Percentiles rank a stretch among this genome's conserved stretches.
These are phyloP conservation scores for Malassezia furfur DNA, from an alignment of 1,284 basidiomycete genomes.

Conservation along the genomic window DNA sequence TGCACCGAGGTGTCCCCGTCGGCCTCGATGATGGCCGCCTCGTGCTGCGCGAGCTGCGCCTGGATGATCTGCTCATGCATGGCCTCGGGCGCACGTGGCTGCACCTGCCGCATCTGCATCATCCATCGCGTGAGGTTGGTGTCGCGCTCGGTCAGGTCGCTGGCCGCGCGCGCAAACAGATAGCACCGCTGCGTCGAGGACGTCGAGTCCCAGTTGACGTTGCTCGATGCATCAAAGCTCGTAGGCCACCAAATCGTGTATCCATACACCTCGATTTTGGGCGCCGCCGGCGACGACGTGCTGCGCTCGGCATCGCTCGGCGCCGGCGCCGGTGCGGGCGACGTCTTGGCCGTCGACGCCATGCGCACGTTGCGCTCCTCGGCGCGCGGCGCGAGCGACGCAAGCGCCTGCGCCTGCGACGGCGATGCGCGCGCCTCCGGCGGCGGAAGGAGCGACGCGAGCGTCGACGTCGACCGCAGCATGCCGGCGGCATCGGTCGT, in stretches of 20 bases:
- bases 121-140: conserved; percentile 11
- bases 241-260: conserved; percentile 15
- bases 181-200: conserved; percentile 1
- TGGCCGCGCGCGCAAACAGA: conserved; percentile 3
- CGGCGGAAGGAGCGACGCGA: conserved; percentile 10
- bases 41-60: neutral
- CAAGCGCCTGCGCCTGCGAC: neutral
- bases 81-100: conserved; percentile 2
- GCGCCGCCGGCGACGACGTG: neutral
- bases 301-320: neutral
- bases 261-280: conserved; percentile 15
- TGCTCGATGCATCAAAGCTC: conserved; percentile 9
- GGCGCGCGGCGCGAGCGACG: neutral
- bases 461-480: neutral
- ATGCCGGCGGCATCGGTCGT: neutral
- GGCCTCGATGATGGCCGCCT: neutral
- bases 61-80: neutral
- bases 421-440: neutral
- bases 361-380: neutral
- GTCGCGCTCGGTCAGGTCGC: conserved; percentile 7
- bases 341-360: neutral
- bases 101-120: conserved; percentile 1
- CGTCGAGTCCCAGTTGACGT: conserved; percentile 13
- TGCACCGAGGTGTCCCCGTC: neutral
- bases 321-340: neutral